Evolutionary conservation across 2,329 filamentous ascomycete species (phyloP).

Genomic region (Xylaria polymorpha): DNA sequence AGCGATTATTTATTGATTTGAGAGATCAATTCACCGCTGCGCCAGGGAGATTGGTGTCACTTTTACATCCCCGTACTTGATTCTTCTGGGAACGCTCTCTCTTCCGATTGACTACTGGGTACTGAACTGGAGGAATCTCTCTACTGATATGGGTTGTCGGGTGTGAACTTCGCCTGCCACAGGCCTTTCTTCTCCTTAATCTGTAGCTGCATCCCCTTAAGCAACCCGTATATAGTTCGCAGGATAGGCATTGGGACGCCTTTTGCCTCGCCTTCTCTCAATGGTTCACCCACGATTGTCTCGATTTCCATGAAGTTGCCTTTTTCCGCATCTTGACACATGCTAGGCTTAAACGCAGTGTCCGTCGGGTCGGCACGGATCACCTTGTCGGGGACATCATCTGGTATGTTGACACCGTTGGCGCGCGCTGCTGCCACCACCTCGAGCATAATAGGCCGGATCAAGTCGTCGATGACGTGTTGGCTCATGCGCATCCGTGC

Average conservation of each 20-base stretch:
- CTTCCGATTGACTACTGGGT: too few relatives aligned
- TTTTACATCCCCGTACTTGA: too few relatives aligned
- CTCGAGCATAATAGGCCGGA: constrained; percentile 66
- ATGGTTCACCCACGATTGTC: constrained; percentile 67
- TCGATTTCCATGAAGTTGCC: constrained; percentile 67
- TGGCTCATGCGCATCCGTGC: constrained; percentile 60
- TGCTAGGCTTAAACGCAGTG: constrained; percentile 63
- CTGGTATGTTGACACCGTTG: constrained; percentile 54
- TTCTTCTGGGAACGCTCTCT: too few relatives aligned
- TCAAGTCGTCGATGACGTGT: constrained; percentile 58
- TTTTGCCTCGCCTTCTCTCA: constrained; percentile 60
- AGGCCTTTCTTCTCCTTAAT: constrained; percentile 58
- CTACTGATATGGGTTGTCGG: constrained; percentile 43
- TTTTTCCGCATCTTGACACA: constrained; percentile 65
- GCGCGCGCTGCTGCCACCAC: constrained; percentile 60
- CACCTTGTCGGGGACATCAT: constrained; percentile 57
- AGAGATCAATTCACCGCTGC: constrained; percentile 14
- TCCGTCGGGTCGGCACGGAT: constrained; percentile 62
- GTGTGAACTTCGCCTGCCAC: constrained; percentile 43
- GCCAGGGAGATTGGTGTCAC: background rate
- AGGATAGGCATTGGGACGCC: constrained; percentile 64
- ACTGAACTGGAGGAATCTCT: background rate
- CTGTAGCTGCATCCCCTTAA: constrained; percentile 61
- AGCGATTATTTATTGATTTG: constrained; percentile 1
- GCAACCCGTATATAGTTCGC: constrained; percentile 59